phyloP scores from a whole-genome alignment of 768 basidiomycete genomes.

The Suillus variegatus region DNA sequence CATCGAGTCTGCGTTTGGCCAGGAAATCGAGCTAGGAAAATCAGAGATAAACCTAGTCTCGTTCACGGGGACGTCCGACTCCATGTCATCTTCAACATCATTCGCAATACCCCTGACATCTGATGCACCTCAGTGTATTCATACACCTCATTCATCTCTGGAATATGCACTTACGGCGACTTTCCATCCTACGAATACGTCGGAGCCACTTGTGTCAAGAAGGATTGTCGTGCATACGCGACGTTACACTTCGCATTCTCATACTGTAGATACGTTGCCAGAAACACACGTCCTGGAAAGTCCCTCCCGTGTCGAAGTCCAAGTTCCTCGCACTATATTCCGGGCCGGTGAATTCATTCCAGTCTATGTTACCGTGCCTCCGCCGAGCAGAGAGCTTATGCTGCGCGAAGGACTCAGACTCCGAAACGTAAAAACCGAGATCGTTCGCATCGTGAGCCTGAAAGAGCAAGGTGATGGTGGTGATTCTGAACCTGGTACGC shows the following conservation, averaged over 20 bases:
- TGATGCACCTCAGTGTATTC: constrained; percentile 83
- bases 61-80: constrained; percentile 34
- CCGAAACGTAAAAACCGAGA: constrained; percentile 79
- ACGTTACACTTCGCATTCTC: constrained; percentile 69
- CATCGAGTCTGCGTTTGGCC: constrained; percentile 60
- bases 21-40: constrained; percentile 65
- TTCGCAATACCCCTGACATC: constrained; percentile 79
- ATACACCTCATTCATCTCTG: constrained; percentile 73
- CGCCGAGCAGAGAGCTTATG: constrained; percentile 68
- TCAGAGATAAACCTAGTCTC: constrained; percentile 60
- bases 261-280: constrained; percentile 57
- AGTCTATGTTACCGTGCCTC: constrained; percentile 78
- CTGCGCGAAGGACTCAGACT: constrained; percentile 71
- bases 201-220: constrained; percentile 46
- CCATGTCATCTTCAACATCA: constrained; percentile 65
- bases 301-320: constrained; percentile 68
- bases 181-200: constrained; percentile 51
- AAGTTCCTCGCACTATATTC: constrained; percentile 74
- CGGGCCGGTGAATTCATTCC: constrained; percentile 73
- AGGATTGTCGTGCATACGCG: constrained; percentile 69
- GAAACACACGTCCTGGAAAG: constrained; percentile 56
- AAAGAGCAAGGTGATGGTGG: constrained; percentile 44
- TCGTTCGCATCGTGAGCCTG: constrained; percentile 66
- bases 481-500: background rate
- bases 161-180: constrained; percentile 70